Percentiles rank a stretch among this genome's conserved stretches.
Conservation (phyloP, 352 stramenopile genomes). For the Phytophthora hybrid region DNA sequence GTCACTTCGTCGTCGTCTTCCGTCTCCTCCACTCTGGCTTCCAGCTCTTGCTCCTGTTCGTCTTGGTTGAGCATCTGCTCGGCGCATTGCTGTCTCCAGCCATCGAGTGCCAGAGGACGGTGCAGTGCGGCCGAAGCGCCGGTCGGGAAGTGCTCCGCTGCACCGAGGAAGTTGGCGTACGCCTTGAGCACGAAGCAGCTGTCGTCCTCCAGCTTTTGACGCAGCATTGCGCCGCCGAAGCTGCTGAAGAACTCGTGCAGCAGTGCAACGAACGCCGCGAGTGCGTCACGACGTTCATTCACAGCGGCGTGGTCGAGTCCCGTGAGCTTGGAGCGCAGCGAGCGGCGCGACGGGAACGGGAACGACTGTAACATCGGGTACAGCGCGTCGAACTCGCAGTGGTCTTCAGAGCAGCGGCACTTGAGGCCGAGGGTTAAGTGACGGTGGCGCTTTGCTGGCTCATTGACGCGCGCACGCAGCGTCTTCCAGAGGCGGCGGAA, state of each 20-base stretch:
- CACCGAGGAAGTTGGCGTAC: slow-evolving; percentile 63
- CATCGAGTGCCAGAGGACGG: slow-evolving; percentile 53
- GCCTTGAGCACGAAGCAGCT: slow-evolving; percentile 54
- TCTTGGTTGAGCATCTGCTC: slow-evolving; percentile 57
- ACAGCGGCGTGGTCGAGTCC: slow-evolving; percentile 40
- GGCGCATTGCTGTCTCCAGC: slow-evolving; percentile 66
- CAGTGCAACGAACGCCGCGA: slow-evolving; percentile 53
- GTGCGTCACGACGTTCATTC: slow-evolving; percentile 44
- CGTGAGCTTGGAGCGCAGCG: slow-evolving; percentile 40
- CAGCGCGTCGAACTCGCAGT: slow-evolving; percentile 61
- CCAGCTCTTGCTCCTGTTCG: slow-evolving; percentile 6
- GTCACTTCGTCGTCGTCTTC: slow-evolving; percentile 15
- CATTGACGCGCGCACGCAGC: slow-evolving; percentile 36
- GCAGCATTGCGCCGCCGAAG: slow-evolving; percentile 45
- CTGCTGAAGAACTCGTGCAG: slow-evolving; percentile 55
- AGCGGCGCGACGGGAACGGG: slow-evolving; percentile 47
- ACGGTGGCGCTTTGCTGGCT: slow-evolving; percentile 10
- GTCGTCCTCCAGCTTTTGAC: slow-evolving; percentile 47
- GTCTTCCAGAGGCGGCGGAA: slow-evolving; percentile 69
- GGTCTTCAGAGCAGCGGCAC: slow-evolving; percentile 44
- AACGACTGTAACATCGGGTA: slow-evolving; percentile 45
- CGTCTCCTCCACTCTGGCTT: neutral
- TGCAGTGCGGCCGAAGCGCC: slow-evolving; percentile 38
- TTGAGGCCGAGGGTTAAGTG: slow-evolving; percentile 24
- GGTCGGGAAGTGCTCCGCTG: slow-evolving; percentile 54